Base-by-base conservation (phyloP, 345 rosid species). In the Ailanthus altissimus region DNA sequence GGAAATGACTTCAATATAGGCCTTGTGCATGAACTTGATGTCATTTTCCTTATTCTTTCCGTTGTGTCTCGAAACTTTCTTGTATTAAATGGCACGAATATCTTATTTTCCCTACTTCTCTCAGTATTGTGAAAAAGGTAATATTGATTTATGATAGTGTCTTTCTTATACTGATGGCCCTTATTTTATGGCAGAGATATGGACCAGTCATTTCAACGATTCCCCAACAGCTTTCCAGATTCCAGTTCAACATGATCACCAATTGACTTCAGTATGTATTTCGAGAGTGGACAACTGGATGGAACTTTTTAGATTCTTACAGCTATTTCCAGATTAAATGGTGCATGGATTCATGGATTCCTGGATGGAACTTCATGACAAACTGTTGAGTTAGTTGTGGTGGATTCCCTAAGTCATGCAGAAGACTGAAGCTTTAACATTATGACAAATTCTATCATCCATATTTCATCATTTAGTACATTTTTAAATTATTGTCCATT, bases 171-270 rank as follows among this genome's bases (percentile, higher is more conserved):
- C 28, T 12, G 16, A 15, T 13, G 8, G 15, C 32, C 38, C 38
- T 78, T 46, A 28, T 63, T 78, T 75, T 84, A 59, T 54, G 70
- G 88, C 90, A 94, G 97, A 93, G 97, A 84, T 94, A 93, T 38
- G 98, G 98, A 63, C 97, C 97, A 0, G 97, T 94, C 36, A 94
- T 93, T 79, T 94, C 97, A 40, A 93, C 97, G 82, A 94, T 94
- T 81, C 98, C 98, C 51, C 97, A 93, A 85, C 98, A 94, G 85
- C 97, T 94, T 67, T 94, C 98, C 51, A 93, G 98, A 86, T 93
- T 93, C 87, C 97, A 91, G 83, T 93, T 94, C 89, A 93, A 91
- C 79, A 94, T 94, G 98, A 88, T 92, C 72, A 78, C 91, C 53
- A 83, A 88, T 15, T 93, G 85, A 94, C 73, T 76, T 57, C 32